A percentile compares a stretch with the other conserved stretches of the same genome.
Evolutionary conservation across 1,284 basidiomycete genomes (phyloP).

Genomic region (Schizophyllum amplum): DNA sequence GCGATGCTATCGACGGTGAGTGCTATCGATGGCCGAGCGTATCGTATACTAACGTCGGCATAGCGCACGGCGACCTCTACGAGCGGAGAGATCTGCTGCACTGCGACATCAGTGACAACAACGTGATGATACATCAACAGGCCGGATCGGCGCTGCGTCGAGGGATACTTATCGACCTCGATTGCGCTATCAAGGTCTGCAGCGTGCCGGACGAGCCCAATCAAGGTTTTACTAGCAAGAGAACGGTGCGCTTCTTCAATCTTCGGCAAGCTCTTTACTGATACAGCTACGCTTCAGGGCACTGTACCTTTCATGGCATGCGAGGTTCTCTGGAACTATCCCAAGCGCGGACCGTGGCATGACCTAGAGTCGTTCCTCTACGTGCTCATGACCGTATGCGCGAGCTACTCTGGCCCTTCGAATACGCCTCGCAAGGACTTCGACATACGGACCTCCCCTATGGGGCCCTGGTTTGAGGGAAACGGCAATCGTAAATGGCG

Average conservation of each 20-base stretch:
- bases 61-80: not conserved
- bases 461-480: not conserved
- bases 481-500: not conserved
- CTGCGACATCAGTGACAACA: not conserved
- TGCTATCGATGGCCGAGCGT: too few relatives aligned
- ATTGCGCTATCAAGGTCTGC: not conserved
- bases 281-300: slow-evolving; percentile 1
- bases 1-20: not conserved
- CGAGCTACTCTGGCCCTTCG: slow-evolving; percentile 4
- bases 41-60: not conserved
- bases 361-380: slow-evolving; percentile 7
- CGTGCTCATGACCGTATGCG: slow-evolving; percentile 8
- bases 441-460: not conserved
- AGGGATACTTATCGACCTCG: not conserved
- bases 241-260: not conserved
- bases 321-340: not conserved
- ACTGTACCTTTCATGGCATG: slow-evolving; percentile 6
- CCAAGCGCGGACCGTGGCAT: slow-evolving; percentile 4
- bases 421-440: not conserved
- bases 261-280: not conserved
- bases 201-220: not conserved
- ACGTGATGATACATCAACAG: not conserved
- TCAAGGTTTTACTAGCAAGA: not conserved
- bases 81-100: not conserved
- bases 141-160: too few relatives aligned